A percentile compares a stretch with the other conserved stretches of the same genome.
Evolutionary conservation across 2,329 filamentous ascomycete genomes (phyloP).

Genomic region (Ophiostoma montium): DNA sequence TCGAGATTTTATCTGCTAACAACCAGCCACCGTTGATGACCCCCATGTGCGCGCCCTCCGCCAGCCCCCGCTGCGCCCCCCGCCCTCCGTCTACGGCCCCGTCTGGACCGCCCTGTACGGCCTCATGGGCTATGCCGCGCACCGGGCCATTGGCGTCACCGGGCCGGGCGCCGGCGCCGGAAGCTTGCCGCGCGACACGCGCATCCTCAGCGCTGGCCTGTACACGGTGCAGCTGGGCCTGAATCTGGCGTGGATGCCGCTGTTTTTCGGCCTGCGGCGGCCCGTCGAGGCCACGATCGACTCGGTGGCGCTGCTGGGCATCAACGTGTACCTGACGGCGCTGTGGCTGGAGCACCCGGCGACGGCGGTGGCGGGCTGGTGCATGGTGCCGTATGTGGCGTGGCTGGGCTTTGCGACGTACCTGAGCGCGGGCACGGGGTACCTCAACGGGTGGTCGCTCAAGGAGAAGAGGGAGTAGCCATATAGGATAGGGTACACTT

Average conservation of each 20-base stretch:
- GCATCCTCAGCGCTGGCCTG: conserved; percentile 58
- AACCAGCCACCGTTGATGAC: conserved; percentile 7
- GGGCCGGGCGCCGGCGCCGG: too few relatives aligned
- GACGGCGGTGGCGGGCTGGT: conserved; percentile 46
- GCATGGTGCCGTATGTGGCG: conserved; percentile 65
- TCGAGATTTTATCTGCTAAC: not conserved
- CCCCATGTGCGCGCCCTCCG: conserved; percentile 27
- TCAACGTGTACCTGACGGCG: conserved; percentile 60
- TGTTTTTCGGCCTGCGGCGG: conserved; percentile 70
- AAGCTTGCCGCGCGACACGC: conserved; percentile 39
- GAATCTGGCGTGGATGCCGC: conserved; percentile 81
- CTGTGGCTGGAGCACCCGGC: conserved; percentile 39
- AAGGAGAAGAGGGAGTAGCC: conserved; percentile 14
- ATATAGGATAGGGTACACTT: not conserved
- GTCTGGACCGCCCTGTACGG: conserved; percentile 55
- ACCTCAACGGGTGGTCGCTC: conserved; percentile 49
- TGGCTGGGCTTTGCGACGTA: conserved; percentile 88
- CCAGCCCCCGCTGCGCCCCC: conserved; percentile 51
- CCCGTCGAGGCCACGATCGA: conserved; percentile 64
- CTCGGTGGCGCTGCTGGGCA: conserved; percentile 56
- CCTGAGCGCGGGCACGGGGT: conserved; percentile 54
- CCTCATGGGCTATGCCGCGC: conserved; percentile 78
- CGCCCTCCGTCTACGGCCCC: conserved; percentile 47
- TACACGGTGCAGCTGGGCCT: conserved; percentile 78
- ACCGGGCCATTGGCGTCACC: conserved; percentile 57